Evolutionary conservation across 1,284 basidiomycete genomes (phyloP).

Genomic region (Polyporus tsugae): DNA sequence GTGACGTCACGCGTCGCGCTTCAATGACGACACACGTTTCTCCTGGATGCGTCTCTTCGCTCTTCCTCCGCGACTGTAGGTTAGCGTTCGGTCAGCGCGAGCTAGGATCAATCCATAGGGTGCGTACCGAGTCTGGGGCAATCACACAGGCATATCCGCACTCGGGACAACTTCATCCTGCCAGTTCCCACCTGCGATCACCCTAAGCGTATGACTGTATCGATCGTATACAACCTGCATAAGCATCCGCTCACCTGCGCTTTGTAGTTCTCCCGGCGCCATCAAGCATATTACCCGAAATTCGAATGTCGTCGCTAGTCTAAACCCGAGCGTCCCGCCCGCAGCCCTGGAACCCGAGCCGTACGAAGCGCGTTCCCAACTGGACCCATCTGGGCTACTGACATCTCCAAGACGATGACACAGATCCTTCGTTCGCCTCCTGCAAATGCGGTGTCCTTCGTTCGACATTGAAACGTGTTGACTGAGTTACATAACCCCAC

Average conservation of each 20-base stretch:
- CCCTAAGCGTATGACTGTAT: no score
- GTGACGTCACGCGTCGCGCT: slow-evolving; percentile 3
- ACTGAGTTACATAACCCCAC: not conserved
- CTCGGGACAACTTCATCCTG: no score
- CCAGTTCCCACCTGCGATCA: not conserved
- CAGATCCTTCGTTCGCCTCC: slow-evolving; percentile 8
- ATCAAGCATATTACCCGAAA: not conserved
- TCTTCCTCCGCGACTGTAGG: not conserved
- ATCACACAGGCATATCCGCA: not conserved
- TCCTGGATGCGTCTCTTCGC: not conserved
- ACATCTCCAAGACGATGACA: slow-evolving; percentile 14
- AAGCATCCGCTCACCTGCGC: not conserved
- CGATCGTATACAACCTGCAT: no score
- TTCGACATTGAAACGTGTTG: not conserved
- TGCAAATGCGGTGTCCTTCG: not conserved
- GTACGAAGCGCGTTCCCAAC: not conserved
- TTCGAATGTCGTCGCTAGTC: not conserved
- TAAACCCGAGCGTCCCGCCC: not conserved
- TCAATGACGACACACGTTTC: not conserved
- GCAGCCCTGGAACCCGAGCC: not conserved
- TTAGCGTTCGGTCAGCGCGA: no score
- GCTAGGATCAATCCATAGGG: no score
- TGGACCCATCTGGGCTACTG: not conserved
- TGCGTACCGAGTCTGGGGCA: not conserved
- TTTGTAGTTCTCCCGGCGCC: not conserved